phyloP scores from a whole-genome alignment of 257 asterid genomes.

The Perilla frutescens region DNA sequence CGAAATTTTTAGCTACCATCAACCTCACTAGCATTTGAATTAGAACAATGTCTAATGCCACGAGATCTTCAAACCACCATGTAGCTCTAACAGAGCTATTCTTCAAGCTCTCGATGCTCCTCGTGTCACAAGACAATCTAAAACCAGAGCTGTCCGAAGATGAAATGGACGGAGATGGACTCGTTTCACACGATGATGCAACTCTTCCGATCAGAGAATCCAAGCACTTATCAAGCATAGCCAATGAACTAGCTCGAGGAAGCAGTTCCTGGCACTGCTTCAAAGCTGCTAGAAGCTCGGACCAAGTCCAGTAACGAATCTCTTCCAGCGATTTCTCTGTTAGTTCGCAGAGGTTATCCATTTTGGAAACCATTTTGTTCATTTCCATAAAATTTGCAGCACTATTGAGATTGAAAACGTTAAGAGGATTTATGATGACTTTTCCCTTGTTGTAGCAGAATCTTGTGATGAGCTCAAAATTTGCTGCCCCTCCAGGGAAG shows the following conservation, averaged over 20 bases:
- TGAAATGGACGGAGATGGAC: slow-evolving; percentile 77
- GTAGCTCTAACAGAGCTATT: slow-evolving; percentile 49
- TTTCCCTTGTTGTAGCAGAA: slow-evolving; percentile 71
- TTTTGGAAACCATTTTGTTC: slow-evolving; percentile 43
- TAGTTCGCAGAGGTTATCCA: slow-evolving; percentile 53
- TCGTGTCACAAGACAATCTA: slow-evolving; percentile 70
- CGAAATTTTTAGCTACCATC: slow-evolving; percentile 57
- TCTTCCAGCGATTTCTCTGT: slow-evolving; percentile 61
- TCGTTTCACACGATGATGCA: slow-evolving; percentile 58
- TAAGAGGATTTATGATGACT: slow-evolving; percentile 54
- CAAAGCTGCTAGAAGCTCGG: slow-evolving; percentile 67
- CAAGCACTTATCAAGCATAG: slow-evolving; percentile 53
- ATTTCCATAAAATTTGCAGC: slow-evolving; percentile 79
- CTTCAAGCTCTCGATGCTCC: slow-evolving; percentile 79
- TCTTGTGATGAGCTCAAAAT: slow-evolving; percentile 73
- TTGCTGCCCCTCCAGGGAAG: slow-evolving; percentile 87
- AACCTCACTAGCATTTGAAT: slow-evolving; percentile 48
- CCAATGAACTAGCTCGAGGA: slow-evolving; percentile 43
- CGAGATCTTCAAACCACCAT: slow-evolving; percentile 93
- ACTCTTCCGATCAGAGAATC: slow-evolving; percentile 59
- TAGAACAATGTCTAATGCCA: slow-evolving; percentile 37
- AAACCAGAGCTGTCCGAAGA: slow-evolving; percentile 74
- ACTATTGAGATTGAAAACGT: slow-evolving; percentile 54
- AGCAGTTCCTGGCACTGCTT: slow-evolving; percentile 61
- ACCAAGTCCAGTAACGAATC: slow-evolving; percentile 73